Base-by-base conservation (phyloP, 306 rosid genomes). In the Cajanus cajan region DNA sequence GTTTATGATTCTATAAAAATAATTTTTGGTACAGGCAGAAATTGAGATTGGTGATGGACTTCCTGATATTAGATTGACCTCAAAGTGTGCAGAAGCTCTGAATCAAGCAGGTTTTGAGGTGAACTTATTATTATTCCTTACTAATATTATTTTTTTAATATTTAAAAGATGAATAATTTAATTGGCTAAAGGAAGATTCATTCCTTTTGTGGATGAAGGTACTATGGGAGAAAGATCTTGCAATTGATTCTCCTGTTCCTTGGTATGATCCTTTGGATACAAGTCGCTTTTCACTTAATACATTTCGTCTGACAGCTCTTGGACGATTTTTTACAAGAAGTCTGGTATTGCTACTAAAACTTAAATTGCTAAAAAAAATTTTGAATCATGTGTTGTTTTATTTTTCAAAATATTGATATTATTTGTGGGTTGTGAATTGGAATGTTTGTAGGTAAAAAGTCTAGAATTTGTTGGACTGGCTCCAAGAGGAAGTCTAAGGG, bases 91-190 rank as follows among this genome's bases (percentile, higher is more conserved):
- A 50, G 94, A 90, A 85, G 96, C 98, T 82, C 82, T 90, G 50
- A 88, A 88, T 73, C 88, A 89, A 93, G 96, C 96, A 7, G 94
- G 96, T 78, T 93, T 93, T 85, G 91, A 93, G 98, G 98, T 93
- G 41, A 59, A 84, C 72, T 36, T 13, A 1, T 68, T 43, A 47
- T 12, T 36, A 43, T 44, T 44, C 34, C 78, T 31, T 63, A 9
- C 31, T 58, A 10, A 39, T 40, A 16, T 39, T 66, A 22, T 36
- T 62, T 58, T 67, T 16, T 78, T 57, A 76, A 71, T 50, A 19
- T 63, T 24, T 7, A 45, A 34, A 61, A 68, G 40, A 50, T 33
- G 68, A 54, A 28, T 13, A 13, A 44, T 9, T 13, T 12, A 40
- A 41, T 59, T 36, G 68, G 39, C 72, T 55, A 36, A 79, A 52